Base-by-base conservation (phyloP, 202 grass and related monocot species). In the Cymbopogon flexuosus region DNA sequence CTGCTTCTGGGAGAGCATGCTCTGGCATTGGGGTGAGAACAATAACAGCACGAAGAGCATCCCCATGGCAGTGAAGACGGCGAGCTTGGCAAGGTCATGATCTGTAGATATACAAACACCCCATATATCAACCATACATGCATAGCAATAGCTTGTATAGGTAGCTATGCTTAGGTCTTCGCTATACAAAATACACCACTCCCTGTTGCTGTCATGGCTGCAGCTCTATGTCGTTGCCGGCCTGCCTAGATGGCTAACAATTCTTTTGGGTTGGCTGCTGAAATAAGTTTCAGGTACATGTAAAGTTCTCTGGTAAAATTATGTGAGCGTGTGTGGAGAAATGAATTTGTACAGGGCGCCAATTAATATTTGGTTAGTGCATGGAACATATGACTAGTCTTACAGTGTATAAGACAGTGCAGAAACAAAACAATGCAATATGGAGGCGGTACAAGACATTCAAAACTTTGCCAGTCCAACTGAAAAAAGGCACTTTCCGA, bases 11-110 rank as follows among this genome's bases (percentile, higher is more conserved):
- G 89, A 97, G 80, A 93, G 91, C 80, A 93, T 97, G 94, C 67
- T 97, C 36, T 87, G 52, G 94, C 91, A 97, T 62, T 97, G 94
- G 94, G 93, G 90, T 9, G 86, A 93, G 88, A 79, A 68, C 62
- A 79, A 64, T 11, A 91, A 96, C 70, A 65, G 6, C 12, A 89
- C 65, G 1, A 75, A 75, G 73, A 36, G 51, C 72, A 69, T 21
- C 51, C 31, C 81, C 3, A 68, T 42, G 41, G 33, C 67, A 45
- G 24, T 19, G 40, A 33, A 2, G 15, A 24, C 70, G 7, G 7
- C 30, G 19, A 85, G 87, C 77, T 45, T 85, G 82, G 65, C 88
- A 13, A 86, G 63, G 36, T 90, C 79, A 12, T 90, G 80, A 86
- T 83, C 11, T 65, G 79, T 83, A 78, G 54, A 89, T 81, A 84